Percentiles rank a stretch among this genome's conserved stretches.
phyloP scores from a whole-genome alignment of 768 basidiomycete species.

The Heimioporus sp. region DNA sequence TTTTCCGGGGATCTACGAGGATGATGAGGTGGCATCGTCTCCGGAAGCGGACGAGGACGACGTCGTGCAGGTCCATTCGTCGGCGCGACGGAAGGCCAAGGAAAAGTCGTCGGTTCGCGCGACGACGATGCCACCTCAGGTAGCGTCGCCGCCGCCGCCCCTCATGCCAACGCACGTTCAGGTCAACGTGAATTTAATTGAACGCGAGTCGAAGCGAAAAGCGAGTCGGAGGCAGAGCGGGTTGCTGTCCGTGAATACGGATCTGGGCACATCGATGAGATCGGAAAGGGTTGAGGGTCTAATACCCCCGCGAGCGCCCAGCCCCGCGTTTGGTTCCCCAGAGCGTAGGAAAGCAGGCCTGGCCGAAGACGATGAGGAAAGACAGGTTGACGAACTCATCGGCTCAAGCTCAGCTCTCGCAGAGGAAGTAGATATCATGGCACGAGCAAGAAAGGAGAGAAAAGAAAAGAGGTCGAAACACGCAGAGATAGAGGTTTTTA shows the following conservation, averaged over 20 bases:
- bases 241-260: slow-evolving; percentile 44
- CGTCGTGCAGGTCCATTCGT: slow-evolving; percentile 36
- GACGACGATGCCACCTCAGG: slow-evolving; percentile 46
- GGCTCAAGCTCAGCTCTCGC: slow-evolving; percentile 8
- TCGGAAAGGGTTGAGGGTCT: slow-evolving; percentile 31
- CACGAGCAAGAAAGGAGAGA: slow-evolving; percentile 45
- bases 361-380: slow-evolving; percentile 58
- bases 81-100: slow-evolving; percentile 43
- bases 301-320: slow-evolving; percentile 54
- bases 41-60: slow-evolving; percentile 43
- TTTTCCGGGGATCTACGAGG: slow-evolving; percentile 65
- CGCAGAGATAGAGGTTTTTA: slow-evolving; percentile 15
- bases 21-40: slow-evolving; percentile 54
- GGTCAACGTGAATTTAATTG: slow-evolving; percentile 27
- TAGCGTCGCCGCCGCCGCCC: slow-evolving; percentile 41
- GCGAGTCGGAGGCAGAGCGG: slow-evolving; percentile 45
- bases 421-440: slow-evolving; percentile 17
- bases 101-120: slow-evolving; percentile 47
- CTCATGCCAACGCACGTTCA: slow-evolving; percentile 31
- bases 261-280: slow-evolving; percentile 27
- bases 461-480: slow-evolving; percentile 27
- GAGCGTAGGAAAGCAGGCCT: slow-evolving; percentile 51
- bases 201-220: slow-evolving; percentile 33
- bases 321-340: slow-evolving; percentile 69
- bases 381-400: slow-evolving; percentile 32